Evolutionary conservation across 192 early-diverging fungal genomes (phyloP), one percentile per base, ranked within the genome.

Genomic region (Funneliformis mosseae): DNA sequence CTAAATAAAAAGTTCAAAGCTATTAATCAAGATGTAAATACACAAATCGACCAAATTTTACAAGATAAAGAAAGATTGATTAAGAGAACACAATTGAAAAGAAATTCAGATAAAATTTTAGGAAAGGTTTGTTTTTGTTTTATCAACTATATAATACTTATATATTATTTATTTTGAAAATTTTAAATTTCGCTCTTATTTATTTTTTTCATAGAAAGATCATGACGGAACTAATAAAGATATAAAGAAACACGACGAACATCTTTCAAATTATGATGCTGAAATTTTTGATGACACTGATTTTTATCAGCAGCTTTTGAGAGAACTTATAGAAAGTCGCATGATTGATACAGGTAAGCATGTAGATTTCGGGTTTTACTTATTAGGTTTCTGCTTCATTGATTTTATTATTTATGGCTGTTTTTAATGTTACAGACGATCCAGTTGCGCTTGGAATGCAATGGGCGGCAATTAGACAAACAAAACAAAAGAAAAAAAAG

Each of bases 271-370:
- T 67, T 90, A 95, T 76, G 96, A 97, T 75, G 78, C 84, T 12
- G 94, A 98, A 71, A 92, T 99, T 42, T 99, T 98, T 87, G 97
- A 99, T 81, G 97, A 99, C 80, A 89, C 91, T 1, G 97, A 99
- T 84, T 99, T 96, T 83, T 99, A 99, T 84, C 93, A 95, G 80
- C 94, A 96, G 71, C 88, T 97, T 63, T 81, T 99, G 77, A 94
- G 96, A 63, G 97, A 99, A 87, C 85, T 99, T 74, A 97, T 99
- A 63, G 97, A 99, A 83, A 93, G 91, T 70, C 89, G 95, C 39
- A 97, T 97, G 95, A 90, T 92, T 10, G 94, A 96, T 77, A 93
- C 93, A 23, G 76, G 76, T 77, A 27, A 33, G 33, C 3, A 0
- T 33, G 33, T 33, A 33, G 0, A 33, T 2, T 8, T 60, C 18